Percentiles rank a stretch among this genome's conserved stretches.
phyloP scores from a whole-genome alignment of 2,329 filamentous ascomycete species.

The Didymella keratinophila region DNA sequence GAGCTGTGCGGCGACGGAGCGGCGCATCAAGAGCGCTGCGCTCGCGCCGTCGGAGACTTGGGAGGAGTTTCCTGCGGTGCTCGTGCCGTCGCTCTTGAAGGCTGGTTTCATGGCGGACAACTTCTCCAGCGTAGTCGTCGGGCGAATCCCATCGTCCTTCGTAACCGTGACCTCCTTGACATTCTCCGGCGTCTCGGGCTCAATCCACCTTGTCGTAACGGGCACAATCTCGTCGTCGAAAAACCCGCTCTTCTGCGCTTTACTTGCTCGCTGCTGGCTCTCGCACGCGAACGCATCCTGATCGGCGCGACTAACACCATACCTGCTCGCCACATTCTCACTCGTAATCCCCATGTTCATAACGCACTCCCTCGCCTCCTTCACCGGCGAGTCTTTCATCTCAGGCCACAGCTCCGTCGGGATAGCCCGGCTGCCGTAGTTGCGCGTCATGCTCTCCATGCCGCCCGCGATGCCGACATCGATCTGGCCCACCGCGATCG shows the following conservation, averaged over 20 bases:
- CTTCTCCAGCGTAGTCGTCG: slow-evolving; percentile 71
- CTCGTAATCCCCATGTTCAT: slow-evolving; percentile 94
- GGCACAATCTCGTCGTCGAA: slow-evolving; percentile 84
- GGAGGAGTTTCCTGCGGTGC: slow-evolving; percentile 84
- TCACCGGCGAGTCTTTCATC: slow-evolving; percentile 67
- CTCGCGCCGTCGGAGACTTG: slow-evolving; percentile 91
- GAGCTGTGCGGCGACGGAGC: slow-evolving; percentile 77
- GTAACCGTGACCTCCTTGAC: slow-evolving; percentile 70
- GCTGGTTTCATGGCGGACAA: slow-evolving; percentile 84
- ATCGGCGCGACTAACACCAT: slow-evolving; percentile 74
- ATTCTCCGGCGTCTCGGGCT: slow-evolving; percentile 61
- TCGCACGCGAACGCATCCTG: slow-evolving; percentile 84
- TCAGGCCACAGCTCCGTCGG: slow-evolving; percentile 81
- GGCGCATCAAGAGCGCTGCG: slow-evolving; percentile 81
- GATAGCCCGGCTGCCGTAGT: slow-evolving; percentile 86
- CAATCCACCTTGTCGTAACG: slow-evolving; percentile 74
- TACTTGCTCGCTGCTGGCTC: slow-evolving; percentile 75
- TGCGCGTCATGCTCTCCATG: slow-evolving; percentile 96
- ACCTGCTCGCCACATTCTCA: slow-evolving; percentile 85
- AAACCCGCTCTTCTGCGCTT: slow-evolving; percentile 71
- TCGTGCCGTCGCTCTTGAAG: slow-evolving; percentile 76
- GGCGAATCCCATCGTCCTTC: slow-evolving; percentile 83
- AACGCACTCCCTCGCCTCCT: slow-evolving; percentile 83
- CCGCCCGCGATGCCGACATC: slow-evolving; percentile 81
- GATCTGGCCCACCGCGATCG: slow-evolving; percentile 77